Percentiles rank a stretch among this genome's conserved stretches.
phyloP scores from a whole-genome alignment of 805 yeast genomes.

The Cyberlindnera xishuangbannaensis region DNA sequence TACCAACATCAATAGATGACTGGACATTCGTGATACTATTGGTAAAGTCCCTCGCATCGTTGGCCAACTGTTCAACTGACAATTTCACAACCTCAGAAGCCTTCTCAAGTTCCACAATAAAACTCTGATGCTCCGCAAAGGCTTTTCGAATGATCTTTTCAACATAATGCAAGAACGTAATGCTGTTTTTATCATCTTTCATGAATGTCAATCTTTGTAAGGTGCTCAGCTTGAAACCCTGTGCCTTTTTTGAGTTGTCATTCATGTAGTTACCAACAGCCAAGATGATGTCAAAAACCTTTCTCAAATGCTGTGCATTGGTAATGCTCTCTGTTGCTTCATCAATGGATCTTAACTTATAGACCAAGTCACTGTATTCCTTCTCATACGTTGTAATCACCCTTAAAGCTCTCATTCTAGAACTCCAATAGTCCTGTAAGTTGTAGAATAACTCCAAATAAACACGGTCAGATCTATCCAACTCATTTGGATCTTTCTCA shows the following conservation, averaged over 20 bases:
- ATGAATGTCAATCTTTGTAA: conserved; percentile 64
- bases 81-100: conserved; percentile 51
- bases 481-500: conserved; percentile 47
- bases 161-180: conserved; percentile 69
- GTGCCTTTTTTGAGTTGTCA: conserved; percentile 58
- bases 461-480: conserved; percentile 66
- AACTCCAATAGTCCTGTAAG: conserved; percentile 64
- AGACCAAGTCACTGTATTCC: conserved; percentile 57
- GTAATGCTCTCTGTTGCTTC: conserved; percentile 50
- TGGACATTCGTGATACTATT: conserved; percentile 46
- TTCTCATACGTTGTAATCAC: conserved; percentile 52
- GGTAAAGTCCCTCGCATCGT: conserved; percentile 52
- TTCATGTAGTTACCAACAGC: conserved; percentile 80
- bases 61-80: conserved; percentile 56
- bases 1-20: conserved; percentile 53
- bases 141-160: conserved; percentile 61
- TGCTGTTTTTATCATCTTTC: conserved; percentile 59
- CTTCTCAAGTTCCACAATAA: conserved; percentile 53
- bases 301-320: conserved; percentile 47
- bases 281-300: conserved; percentile 58
- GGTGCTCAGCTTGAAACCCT: conserved; percentile 66
- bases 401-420: conserved; percentile 58
- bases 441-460: conserved; percentile 64
- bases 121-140: conserved; percentile 58
- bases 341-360: conserved; percentile 52